Conservation (phyloP, 768 basidiomycete genomes). For the Lactifluus hygrophoroides region DNA sequence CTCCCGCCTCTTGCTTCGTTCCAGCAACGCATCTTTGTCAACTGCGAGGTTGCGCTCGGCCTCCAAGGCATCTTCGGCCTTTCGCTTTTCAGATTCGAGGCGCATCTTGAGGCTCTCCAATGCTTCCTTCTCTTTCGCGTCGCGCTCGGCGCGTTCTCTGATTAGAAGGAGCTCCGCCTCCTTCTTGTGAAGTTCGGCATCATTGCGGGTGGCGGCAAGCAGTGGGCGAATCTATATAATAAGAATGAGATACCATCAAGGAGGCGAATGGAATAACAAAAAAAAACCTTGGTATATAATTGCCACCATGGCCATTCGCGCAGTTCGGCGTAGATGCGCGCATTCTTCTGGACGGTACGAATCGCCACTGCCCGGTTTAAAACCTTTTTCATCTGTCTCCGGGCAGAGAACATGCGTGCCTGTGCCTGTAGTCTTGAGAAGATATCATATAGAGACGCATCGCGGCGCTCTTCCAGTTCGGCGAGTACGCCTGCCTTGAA, state of each 20-base stretch:
- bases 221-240: slow-evolving; percentile 70
- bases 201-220: slow-evolving; percentile 84
- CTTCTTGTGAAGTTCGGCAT: slow-evolving; percentile 85
- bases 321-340: slow-evolving; percentile 81
- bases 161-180: slow-evolving; percentile 73
- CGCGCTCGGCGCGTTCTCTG: slow-evolving; percentile 81
- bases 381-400: slow-evolving; percentile 90
- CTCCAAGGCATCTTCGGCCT: slow-evolving; percentile 72
- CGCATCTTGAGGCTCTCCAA: slow-evolving; percentile 75
- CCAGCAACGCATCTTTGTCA: slow-evolving; percentile 78
- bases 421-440: slow-evolving; percentile 85
- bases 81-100: slow-evolving; percentile 75
- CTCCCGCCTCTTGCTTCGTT: slow-evolving; percentile 80
- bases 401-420: slow-evolving; percentile 76
- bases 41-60: slow-evolving; percentile 70
- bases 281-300: slow-evolving; percentile 79
- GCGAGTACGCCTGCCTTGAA: slow-evolving; percentile 98
- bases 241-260: neutral
- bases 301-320: slow-evolving; percentile 99
- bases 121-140: slow-evolving; percentile 70
- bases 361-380: slow-evolving; percentile 88
- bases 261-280: neutral
- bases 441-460: slow-evolving; percentile 78
- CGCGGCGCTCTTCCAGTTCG: slow-evolving; percentile 88
- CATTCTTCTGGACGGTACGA: slow-evolving; percentile 90